Percentiles rank a stretch among this genome's conserved stretches.
Conservation (phyloP, 805 yeast species). For the Ogataea allantospora region DNA sequence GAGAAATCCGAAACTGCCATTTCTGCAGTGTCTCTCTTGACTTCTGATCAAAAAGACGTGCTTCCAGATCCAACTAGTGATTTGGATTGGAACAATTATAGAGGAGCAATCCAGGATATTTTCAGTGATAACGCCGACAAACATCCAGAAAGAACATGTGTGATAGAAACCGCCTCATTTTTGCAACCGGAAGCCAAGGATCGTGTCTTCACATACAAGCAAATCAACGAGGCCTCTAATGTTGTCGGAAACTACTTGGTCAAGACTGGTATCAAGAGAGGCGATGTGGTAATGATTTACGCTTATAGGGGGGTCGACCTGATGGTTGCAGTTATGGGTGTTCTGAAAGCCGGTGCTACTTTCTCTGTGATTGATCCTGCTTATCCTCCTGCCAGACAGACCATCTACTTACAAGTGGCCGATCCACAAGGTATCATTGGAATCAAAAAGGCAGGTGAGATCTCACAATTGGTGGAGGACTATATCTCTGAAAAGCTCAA, state of each 20-base stretch:
- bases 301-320: conserved; percentile 97
- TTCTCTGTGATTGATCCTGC: conserved; percentile 99
- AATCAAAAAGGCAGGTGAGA: conserved; percentile 82
- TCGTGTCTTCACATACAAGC: conserved; percentile 77
- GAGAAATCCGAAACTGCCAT: conserved; percentile 41
- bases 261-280: conserved; percentile 75
- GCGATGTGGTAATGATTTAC: conserved; percentile 96
- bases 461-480: conserved; percentile 74
- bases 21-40: conserved; percentile 65
- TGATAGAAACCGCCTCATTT: conserved; percentile 84
- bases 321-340: conserved; percentile 97
- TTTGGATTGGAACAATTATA: conserved; percentile 85
- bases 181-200: conserved; percentile 51
- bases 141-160: conserved; percentile 86
- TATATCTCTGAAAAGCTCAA: conserved; percentile 72
- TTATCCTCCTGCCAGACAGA: conserved; percentile 97
- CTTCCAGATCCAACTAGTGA: conserved; percentile 88
- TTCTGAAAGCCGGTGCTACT: conserved; percentile 96
- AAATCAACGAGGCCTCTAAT: conserved; percentile 90
- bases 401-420: conserved; percentile 88
- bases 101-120: conserved; percentile 97
- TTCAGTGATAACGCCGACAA: conserved; percentile 82
- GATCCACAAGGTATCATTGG: conserved; percentile 89
- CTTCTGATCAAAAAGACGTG: conserved; percentile 54
- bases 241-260: conserved; percentile 87